Evolutionary conservation across 768 basidiomycete genomes (phyloP).

Genomic region (Tricholoma terreum): DNA sequence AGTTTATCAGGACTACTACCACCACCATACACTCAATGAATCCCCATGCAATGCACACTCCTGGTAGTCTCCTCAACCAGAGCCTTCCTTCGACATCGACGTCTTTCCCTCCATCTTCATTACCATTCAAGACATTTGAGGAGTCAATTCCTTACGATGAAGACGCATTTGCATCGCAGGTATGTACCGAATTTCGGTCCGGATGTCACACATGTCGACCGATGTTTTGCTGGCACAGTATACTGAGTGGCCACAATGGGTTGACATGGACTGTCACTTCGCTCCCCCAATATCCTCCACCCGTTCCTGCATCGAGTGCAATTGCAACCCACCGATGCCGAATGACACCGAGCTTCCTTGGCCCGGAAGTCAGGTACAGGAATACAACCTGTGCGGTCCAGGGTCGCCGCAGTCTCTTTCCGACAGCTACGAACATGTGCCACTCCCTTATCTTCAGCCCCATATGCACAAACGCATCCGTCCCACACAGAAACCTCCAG

Average conservation of each 20-base stretch:
- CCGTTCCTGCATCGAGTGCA: conserved; percentile 8
- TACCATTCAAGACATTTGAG: conserved; percentile 3
- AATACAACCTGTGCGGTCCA: conserved; percentile 12
- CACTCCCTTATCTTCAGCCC: neutral
- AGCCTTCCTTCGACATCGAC: neutral
- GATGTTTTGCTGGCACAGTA: neutral
- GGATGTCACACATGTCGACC: neutral
- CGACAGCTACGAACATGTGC: conserved; percentile 3
- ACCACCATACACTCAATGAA: neutral
- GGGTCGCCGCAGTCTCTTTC: conserved; percentile 9
- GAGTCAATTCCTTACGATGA: conserved; percentile 8
- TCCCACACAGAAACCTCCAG: conserved; percentile 3
- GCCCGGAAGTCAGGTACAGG: conserved; percentile 5
- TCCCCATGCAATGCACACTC: conserved; percentile 9
- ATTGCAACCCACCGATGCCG: conserved; percentile 3
- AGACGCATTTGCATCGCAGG: conserved; percentile 1
- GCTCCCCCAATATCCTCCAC: conserved; percentile 12
- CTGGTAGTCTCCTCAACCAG: neutral
- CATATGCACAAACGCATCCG: conserved; percentile 6
- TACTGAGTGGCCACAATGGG: conserved; percentile 9
- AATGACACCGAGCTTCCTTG: conserved; percentile 4
- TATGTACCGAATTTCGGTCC: conserved; percentile 1
- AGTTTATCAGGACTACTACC: conserved; percentile 7
- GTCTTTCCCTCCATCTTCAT: conserved; percentile 1
- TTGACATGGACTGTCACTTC: conserved; percentile 1